Evolutionary conservation across 345 rosid genomes (phyloP), one percentile per base, ranked within the genome.

Genomic region (Euphorbia lathyris): DNA sequence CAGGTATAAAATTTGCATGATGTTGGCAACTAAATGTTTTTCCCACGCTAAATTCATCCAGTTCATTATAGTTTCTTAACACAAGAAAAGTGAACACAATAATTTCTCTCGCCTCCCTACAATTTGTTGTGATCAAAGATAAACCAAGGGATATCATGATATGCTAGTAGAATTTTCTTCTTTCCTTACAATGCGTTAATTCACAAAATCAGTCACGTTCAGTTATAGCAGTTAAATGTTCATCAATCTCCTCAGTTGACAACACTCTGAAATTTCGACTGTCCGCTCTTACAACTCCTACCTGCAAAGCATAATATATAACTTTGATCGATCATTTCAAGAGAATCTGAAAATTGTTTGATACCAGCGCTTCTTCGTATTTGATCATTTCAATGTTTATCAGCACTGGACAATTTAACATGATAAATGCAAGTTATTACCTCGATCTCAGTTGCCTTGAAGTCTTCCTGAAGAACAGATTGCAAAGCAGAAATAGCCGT

Each of bases 371-470:
- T 17, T 10, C 38, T 63, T 23, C 51, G 14, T 62, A 11, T 56
- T 53, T 12, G 1, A n/a, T 56, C 42, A 68, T 68, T 56, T 14
- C 47, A 14, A 58, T n/a, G 5, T 10, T 51, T 29, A 57, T 22
- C 22, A 16, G 10, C 38, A 19, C 32, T 9, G 22, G 57, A 62
- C 66, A 26, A 26, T 25, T 62, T 40, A 66, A 38, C 1, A 19
- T 17, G 38, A 19, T 11, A 56, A 50, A 34, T 9, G 23, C 25
- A 58, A 26, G 25, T 19, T 20, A 59, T 17, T 84, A 91, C 95
- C 97, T 91, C 97, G 74, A 91, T 91, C 78, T 91, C 97, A 67
- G 90, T 91, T 25, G 97, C 95, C 86, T 91, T 91, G 87, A 91
- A 88, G 78, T 91, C 97, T 83, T 91, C 94, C 69, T 91, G 97